phyloP scores from a whole-genome alignment of 2,329 filamentous ascomycete genomes.

The Colletotrichum tofieldiae region DNA sequence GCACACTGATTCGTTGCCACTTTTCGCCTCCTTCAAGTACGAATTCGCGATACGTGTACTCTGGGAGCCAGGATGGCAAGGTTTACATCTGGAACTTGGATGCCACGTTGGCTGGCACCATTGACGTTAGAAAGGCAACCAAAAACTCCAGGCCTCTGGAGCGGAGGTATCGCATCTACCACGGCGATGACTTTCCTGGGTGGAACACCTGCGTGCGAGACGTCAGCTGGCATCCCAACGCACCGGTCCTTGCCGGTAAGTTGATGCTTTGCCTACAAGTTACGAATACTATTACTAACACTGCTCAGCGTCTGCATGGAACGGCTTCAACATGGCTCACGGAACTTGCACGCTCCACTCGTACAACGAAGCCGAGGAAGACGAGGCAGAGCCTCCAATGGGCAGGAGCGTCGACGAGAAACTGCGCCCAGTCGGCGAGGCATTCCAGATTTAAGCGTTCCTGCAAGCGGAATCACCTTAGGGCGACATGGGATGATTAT shows the following conservation, averaged over 20 bases:
- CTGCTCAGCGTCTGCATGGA: conserved; percentile 82
- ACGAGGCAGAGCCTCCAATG: conserved; percentile 74
- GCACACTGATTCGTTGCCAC: conserved; percentile 94
- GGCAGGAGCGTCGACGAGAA: conserved; percentile 74
- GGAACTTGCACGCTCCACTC: conserved; percentile 86
- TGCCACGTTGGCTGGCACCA: conserved; percentile 82
- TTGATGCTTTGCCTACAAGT: conserved; percentile 40
- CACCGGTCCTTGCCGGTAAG: conserved; percentile 81
- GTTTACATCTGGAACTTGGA: conserved; percentile 96
- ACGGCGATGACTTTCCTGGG: conserved; percentile 67
- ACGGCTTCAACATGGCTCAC: conserved; percentile 80
- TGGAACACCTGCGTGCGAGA: conserved; percentile 90
- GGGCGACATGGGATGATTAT: conserved; percentile 36
- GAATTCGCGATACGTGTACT: conserved; percentile 93
- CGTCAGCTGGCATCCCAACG: conserved; percentile 91
- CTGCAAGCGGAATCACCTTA: conserved; percentile 3
- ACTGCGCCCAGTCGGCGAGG: conserved; percentile 57
- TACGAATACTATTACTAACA: not conserved
- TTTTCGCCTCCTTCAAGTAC: conserved; percentile 91
- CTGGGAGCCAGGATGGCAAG: conserved; percentile 89
- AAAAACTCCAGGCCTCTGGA: conserved; percentile 72
- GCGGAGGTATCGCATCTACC: conserved; percentile 69
- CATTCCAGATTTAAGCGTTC: conserved; percentile 10
- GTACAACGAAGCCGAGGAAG: conserved; percentile 79
- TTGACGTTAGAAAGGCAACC: conserved; percentile 84